Conservation (phyloP, 495 filamentous ascomycete genomes). For the Penicillium argentinense region DNA sequence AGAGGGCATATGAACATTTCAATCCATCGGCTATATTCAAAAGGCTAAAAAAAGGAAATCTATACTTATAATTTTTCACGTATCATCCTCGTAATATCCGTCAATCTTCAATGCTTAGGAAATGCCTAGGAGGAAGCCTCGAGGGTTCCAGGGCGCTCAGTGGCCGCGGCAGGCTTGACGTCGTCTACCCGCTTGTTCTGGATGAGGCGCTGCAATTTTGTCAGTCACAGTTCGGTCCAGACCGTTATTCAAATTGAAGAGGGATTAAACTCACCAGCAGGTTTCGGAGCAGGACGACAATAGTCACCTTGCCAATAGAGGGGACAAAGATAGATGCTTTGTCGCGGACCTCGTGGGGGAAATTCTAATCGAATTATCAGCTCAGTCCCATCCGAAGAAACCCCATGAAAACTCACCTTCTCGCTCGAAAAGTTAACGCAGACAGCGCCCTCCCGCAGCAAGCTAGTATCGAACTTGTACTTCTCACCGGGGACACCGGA, state of each 20-base stretch:
- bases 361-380: conserved; percentile 67
- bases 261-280: conserved; percentile 71
- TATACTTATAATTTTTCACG: neutral
- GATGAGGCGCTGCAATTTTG: conserved; percentile 44
- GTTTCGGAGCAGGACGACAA: conserved; percentile 86
- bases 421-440: conserved; percentile 98
- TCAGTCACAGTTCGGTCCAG: neutral
- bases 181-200: conserved; percentile 49
- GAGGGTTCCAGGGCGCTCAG: conserved; percentile 45
- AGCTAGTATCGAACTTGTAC: conserved; percentile 82
- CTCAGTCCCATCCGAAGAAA: too few relatives aligned
- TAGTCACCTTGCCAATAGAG: conserved; percentile 96
- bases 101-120: neutral
- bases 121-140: conserved; percentile 31
- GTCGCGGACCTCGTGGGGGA: conserved; percentile 81
- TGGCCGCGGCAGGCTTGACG: conserved; percentile 45
- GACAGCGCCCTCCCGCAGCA: conserved; percentile 83
- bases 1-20: neutral
- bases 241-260: neutral
- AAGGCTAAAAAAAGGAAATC: neutral
- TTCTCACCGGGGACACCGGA: conserved; percentile 82
- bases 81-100: conserved; percentile 1
- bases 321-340: conserved; percentile 97
- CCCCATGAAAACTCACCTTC: conserved; percentile 59
- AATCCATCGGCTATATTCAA: neutral